phyloP scores from a whole-genome alignment of 768 basidiomycete genomes.

The Coprinellus micaceus region DNA sequence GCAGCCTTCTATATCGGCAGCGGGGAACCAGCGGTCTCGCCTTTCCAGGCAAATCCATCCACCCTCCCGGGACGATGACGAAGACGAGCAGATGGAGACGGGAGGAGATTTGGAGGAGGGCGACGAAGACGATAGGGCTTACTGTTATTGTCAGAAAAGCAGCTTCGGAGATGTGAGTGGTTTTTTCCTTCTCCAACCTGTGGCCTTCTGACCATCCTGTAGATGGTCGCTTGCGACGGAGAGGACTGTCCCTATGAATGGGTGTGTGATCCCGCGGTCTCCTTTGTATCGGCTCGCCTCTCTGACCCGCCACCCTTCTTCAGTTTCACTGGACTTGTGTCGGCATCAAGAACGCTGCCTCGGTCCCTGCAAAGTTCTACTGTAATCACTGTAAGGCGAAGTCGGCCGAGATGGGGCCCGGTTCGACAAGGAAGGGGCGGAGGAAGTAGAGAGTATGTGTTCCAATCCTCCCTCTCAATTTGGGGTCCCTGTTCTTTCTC shows the following conservation, averaged over 20 bases:
- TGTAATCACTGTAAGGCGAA: slow-evolving; percentile 47
- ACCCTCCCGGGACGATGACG: slow-evolving; percentile 39
- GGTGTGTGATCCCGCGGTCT: slow-evolving; percentile 31
- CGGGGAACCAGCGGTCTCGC: slow-evolving; percentile 40
- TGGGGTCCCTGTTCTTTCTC: background rate
- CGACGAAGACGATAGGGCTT: slow-evolving; percentile 44
- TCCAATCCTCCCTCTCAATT: background rate
- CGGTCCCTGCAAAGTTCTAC: slow-evolving; percentile 50
- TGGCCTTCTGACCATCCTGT: no score
- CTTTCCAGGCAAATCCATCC: slow-evolving; percentile 45
- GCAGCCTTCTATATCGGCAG: slow-evolving; percentile 23
- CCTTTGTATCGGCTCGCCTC: background rate
- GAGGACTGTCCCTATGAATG: slow-evolving; percentile 65
- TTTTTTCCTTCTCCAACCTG: no score
- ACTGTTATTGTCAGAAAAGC: slow-evolving; percentile 51
- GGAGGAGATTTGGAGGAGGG: slow-evolving; percentile 31
- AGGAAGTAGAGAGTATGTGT: slow-evolving; percentile 28
- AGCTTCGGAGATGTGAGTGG: slow-evolving; percentile 53
- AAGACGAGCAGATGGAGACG: slow-evolving; percentile 19
- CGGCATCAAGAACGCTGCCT: slow-evolving; percentile 40
- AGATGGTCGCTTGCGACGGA: slow-evolving; percentile 77
- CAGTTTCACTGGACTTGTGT: slow-evolving; percentile 64
- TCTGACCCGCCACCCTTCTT: background rate
- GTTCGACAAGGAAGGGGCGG: slow-evolving; percentile 34
- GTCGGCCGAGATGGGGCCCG: slow-evolving; percentile 21